Evolutionary conservation across 2,329 filamentous ascomycete species (phyloP), one percentile per base, ranked within the genome.

Genomic region (Aspergillus sp.): DNA sequence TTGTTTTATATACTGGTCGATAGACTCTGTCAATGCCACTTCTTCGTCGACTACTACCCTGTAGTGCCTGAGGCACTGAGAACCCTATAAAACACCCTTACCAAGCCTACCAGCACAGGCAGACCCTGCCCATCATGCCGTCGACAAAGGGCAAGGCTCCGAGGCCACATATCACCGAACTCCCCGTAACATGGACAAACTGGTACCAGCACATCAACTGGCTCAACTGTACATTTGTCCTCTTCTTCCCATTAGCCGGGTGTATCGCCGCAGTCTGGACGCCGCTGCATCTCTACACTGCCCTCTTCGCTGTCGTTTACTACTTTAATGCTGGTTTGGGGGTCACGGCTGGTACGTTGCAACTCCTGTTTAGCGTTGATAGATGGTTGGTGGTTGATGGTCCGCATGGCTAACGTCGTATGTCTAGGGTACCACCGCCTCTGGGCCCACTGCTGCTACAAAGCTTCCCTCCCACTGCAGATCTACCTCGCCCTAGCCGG

Each of bases 161-260:
- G 79, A 93, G 93, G 77, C 82, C 86, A 67, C 90, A 95, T 75
- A 93, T 95, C 77, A 85, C 89, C 60, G 90, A 93, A 61, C 83
- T 83, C 61, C 89, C 89, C 57, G 87, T 93, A 64, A 95, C 90
- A 56, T 82, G 80, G 76, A 79, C 80, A 68, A 96, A 95, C 79
- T 93, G 89, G 89, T 86, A 91, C 78, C 87, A 91, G 78, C 91
- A 96, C 72, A 82, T 96, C 80, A 90, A 95, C 81, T 96, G 91
- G 90, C 82, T 96, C 65, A 96, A 95, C 76, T 86, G 89, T 60
- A 83, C 81, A 57, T 84, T 96, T 72, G 91, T 95, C 72, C 74
- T 95, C 64, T 80, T 87, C 65, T 82, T 96, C 30, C 91, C 91
- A 32, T 64, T 92, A 41, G 78, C 83, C 53, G 91, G 91, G 62